Percentiles rank a stretch among this genome's conserved stretches.
phyloP scores from a whole-genome alignment of 177 flowering plant genomes.

The Vitis hybrid region DNA sequence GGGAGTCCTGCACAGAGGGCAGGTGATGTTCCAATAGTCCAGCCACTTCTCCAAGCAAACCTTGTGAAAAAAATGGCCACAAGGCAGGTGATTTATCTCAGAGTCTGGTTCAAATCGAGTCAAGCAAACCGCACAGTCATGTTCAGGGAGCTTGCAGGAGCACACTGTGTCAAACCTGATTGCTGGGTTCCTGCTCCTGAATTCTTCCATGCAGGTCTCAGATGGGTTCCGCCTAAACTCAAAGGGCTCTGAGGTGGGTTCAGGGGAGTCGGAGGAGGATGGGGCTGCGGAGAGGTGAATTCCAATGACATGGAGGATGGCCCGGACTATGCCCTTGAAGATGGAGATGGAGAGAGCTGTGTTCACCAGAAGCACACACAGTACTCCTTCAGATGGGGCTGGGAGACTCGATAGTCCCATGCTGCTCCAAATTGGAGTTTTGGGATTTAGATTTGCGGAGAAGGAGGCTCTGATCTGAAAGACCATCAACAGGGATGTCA shows the following conservation, averaged over 20 bases:
- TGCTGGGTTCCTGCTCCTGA: constrained; percentile 39
- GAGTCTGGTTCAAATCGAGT: constrained; percentile 50
- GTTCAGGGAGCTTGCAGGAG: constrained; percentile 19
- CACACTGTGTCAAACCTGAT: constrained; percentile 33
- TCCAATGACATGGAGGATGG: constrained; percentile 58
- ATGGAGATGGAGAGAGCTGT: constrained; percentile 60
- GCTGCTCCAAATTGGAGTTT: not conserved
- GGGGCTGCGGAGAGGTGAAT: constrained; percentile 32
- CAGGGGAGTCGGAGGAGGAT: constrained; percentile 29
- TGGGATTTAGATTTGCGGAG: not conserved
- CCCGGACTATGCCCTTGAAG: constrained; percentile 47
- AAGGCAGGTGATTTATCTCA: constrained; percentile 51
- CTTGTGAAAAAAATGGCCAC: constrained; percentile 69
- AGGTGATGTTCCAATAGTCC: constrained; percentile 56
- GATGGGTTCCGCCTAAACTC: constrained; percentile 26
- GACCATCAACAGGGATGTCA: no score
- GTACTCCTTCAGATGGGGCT: constrained; percentile 66
- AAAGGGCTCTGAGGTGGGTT: constrained; percentile 20
- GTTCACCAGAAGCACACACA: constrained; percentile 56
- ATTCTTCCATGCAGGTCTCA: constrained; percentile 37
- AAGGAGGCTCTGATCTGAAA: no score
- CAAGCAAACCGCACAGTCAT: constrained; percentile 69
- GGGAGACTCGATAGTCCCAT: constrained; percentile 75
- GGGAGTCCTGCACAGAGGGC: constrained; percentile 68
- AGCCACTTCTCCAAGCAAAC: constrained; percentile 71